Evolutionary conservation across 768 basidiomycete species (phyloP), one percentile per base, ranked within the genome.

Genomic region (Phanerochaete sordida): DNA sequence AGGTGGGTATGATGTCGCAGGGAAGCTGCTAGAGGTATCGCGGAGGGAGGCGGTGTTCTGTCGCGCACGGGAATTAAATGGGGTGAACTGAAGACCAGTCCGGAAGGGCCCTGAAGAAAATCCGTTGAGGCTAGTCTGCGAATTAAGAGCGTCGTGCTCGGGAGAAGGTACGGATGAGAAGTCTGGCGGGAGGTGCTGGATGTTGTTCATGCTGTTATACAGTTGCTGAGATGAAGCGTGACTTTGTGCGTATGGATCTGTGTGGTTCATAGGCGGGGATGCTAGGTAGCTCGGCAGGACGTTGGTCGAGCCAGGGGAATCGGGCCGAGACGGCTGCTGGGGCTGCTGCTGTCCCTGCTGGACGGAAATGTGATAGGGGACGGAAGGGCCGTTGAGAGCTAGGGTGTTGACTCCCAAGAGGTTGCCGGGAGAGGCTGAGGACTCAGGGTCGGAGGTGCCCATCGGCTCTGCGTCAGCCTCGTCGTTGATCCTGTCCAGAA

Each of bases 401-500:
- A 80, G 79, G 9, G 85, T 81, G 26, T 80, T 65, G 46, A 84
- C 77, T 56, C 77, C 76, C 71, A 79, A 79, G 2, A 81, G 76
- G 58, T 75, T 70, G 60, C 79, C 69, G 61, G 77, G 76, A 68
- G 68, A 64, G 56, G 67, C 66, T 16, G 71, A 60, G 45, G 81
- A 73, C 70, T 84, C 79, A 58, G 81, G 77, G 74, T 84, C 83
- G 63, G 81, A 75, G 13, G 81, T 77, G 35, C 74, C 79, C 58
- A 79, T 70, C 49, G 87, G 88, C 72, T 91, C 90, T 58, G 88
- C 82, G 82, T 92, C 90, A 53, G 87, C 90, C 74, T 90, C 86
- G 57, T 86, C 88, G 82, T 93, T 85, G 70, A 93, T 82, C 44
- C 86, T 88, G 73, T 90, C 91, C 65, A 93, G 76, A 60, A 93